Evolutionary conservation across 1,139 yeast genomes (phyloP).

Genomic region (Zhuliangozyma parablackwelliae): DNA sequence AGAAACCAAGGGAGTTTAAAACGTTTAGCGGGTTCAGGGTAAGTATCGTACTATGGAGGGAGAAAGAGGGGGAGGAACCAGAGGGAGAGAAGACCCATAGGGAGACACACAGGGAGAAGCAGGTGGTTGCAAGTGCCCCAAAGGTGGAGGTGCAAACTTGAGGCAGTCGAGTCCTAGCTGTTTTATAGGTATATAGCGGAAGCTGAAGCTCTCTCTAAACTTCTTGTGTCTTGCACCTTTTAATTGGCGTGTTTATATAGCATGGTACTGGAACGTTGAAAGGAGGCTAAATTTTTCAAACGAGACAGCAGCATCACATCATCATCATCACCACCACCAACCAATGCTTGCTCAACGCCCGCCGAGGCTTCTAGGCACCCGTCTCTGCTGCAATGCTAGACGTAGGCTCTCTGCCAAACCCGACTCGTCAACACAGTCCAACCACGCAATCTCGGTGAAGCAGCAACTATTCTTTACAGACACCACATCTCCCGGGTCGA

Average conservation of each 20-base stretch:
- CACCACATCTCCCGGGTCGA: conserved; percentile 78
- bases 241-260: too few relatives aligned
- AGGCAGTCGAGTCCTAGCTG: background rate
- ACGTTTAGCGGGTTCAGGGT: conserved; percentile 60
- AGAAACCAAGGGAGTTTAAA: conserved; percentile 42
- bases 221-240: too few relatives aligned
- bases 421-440: conserved; percentile 34
- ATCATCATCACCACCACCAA: too few relatives aligned
- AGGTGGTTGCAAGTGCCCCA: conserved; percentile 2
- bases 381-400: too few relatives aligned
- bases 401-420: too few relatives aligned
- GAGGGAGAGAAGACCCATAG: conserved; percentile 4
- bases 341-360: too few relatives aligned
- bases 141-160: background rate
- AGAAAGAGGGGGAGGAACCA: conserved; percentile 9
- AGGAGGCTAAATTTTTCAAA: too few relatives aligned
- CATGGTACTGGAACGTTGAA: too few relatives aligned
- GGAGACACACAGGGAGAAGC: conserved; percentile 2
- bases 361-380: too few relatives aligned
- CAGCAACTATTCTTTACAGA: conserved; percentile 78
- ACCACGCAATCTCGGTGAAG: conserved; percentile 50
- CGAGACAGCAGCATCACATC: too few relatives aligned
- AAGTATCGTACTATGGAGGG: conserved; percentile 33
- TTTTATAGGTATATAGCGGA: too few relatives aligned
- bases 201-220: too few relatives aligned